Percentiles rank a stretch among this genome's conserved stretches.
Evolutionary conservation across 2,329 filamentous ascomycete genomes (phyloP).

Genomic region (Aspergillus ibericus): DNA sequence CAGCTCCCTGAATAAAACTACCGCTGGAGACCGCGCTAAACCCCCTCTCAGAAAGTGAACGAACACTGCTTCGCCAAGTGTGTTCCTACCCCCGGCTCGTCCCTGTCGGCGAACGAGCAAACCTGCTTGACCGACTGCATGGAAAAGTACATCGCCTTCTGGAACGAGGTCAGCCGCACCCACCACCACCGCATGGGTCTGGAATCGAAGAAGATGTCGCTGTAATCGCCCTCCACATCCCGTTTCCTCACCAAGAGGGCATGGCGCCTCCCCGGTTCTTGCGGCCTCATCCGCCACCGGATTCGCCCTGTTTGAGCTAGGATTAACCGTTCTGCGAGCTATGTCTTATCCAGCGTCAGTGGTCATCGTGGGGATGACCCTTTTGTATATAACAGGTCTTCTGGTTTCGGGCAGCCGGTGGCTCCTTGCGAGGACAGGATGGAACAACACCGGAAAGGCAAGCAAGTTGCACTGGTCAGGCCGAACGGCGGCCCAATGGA

Average conservation of each 20-base stretch:
- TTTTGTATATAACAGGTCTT: background rate
- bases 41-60: conserved; percentile 66
- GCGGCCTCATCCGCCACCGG: background rate
- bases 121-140: conserved; percentile 74
- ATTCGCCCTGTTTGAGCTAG: background rate
- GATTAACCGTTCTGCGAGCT: background rate
- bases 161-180: conserved; percentile 70
- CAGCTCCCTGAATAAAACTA: background rate
- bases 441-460: background rate
- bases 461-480: background rate
- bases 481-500: background rate
- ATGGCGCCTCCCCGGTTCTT: too few relatives aligned
- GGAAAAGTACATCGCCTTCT: conserved; percentile 80
- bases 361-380: background rate
- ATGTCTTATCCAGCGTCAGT: background rate
- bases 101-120: conserved; percentile 66
- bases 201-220: conserved; percentile 55
- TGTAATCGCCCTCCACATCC: conserved; percentile 17
- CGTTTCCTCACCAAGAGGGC: too few relatives aligned
- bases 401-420: background rate
- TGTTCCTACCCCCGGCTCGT: conserved; percentile 65
- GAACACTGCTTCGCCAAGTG: conserved; percentile 79
- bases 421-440: background rate
- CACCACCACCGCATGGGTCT: conserved; percentile 61
- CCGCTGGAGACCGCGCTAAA: background rate